A percentile compares a stretch with the other conserved stretches of the same genome.
These are phyloP conservation scores for Mucor racemosus DNA, from an alignment of 371 early-diverging fungal genomes.

Conservation along the genomic window DNA sequence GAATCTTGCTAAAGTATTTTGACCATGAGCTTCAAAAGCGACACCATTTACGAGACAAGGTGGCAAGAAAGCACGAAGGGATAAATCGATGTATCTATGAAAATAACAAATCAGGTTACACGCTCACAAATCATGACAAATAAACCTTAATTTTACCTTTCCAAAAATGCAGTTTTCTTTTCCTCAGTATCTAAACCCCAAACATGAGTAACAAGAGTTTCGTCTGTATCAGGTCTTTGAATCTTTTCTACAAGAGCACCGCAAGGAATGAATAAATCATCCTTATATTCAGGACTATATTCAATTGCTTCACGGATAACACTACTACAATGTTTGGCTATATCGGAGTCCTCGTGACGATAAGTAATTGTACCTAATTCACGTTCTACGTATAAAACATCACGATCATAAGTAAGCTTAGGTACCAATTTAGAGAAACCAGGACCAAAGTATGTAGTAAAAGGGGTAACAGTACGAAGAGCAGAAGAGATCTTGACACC, in stretches of 20 bases:
- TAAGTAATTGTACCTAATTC: constrained; percentile 67
- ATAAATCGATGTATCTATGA: constrained; percentile 48
- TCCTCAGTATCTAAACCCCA: constrained; percentile 61
- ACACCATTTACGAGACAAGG: constrained; percentile 70
- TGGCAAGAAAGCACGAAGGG: constrained; percentile 68
- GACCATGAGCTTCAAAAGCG: constrained; percentile 77
- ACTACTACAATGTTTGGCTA: constrained; percentile 73
- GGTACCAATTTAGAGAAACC: constrained; percentile 61
- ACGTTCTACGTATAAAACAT: constrained; percentile 50
- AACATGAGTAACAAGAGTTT: constrained; percentile 50
- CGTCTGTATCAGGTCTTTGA: constrained; percentile 52
- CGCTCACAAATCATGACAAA: neutral
- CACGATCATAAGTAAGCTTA: constrained; percentile 46
- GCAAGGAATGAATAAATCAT: constrained; percentile 63
- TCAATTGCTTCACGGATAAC: constrained; percentile 63
- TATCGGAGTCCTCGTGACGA: constrained; percentile 57
- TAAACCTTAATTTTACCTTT: constrained; percentile 34
- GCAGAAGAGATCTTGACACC: constrained; percentile 77
- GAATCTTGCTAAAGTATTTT: constrained; percentile 71
- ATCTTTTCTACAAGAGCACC: constrained; percentile 70
- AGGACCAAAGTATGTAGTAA: constrained; percentile 70
- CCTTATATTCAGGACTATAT: constrained; percentile 48
- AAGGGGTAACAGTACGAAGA: constrained; percentile 76
- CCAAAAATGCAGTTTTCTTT: constrained; percentile 59
- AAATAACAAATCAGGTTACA: neutral